A percentile compares a stretch with the other conserved stretches of the same genome.
Conservation (phyloP, 2,329 filamentous ascomycete genomes). For the Pseudocercospora fuligena region DNA sequence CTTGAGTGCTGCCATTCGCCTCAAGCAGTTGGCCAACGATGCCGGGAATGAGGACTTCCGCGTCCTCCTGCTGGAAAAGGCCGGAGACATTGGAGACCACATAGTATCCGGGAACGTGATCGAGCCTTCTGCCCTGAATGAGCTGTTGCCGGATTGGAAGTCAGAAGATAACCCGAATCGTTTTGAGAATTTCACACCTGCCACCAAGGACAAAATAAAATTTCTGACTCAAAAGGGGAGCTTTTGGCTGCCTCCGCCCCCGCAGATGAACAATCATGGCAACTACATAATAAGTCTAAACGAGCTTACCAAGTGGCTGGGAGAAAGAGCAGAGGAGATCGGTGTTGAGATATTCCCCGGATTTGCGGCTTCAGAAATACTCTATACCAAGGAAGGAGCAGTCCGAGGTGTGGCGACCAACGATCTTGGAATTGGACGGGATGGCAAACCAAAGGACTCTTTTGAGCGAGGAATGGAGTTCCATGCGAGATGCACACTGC, state of each 20-base stretch:
- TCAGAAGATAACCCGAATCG: constrained; percentile 83
- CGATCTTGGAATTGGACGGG: constrained; percentile 81
- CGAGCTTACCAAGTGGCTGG: constrained; percentile 93
- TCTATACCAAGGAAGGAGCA: constrained; percentile 84
- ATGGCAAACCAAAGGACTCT: constrained; percentile 82
- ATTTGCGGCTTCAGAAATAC: constrained; percentile 89
- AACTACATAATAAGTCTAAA: constrained; percentile 98
- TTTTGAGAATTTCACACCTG: constrained; percentile 86
- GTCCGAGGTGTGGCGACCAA: constrained; percentile 96
- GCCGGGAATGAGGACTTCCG: constrained; percentile 95
- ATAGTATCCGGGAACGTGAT: constrained; percentile 96
- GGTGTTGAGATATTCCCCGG: constrained; percentile 94
- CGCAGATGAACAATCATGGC: constrained; percentile 97
- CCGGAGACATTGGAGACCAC: constrained; percentile 91
- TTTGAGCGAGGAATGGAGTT: constrained; percentile 99
- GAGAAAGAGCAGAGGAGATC: constrained; percentile 92
- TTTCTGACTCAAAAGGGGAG: constrained; percentile 83
- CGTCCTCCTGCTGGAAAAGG: constrained; percentile 91
- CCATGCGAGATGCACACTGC: constrained; percentile 86
- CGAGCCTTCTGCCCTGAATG: constrained; percentile 83
- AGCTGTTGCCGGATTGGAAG: constrained; percentile 93
- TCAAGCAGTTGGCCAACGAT: constrained; percentile 94
- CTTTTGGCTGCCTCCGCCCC: constrained; percentile 83
- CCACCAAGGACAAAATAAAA: constrained; percentile 84
- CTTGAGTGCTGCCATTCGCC: constrained; percentile 85